Evolutionary conservation across 257 asterid genomes (phyloP).

Genomic region (Solanum okadae): DNA sequence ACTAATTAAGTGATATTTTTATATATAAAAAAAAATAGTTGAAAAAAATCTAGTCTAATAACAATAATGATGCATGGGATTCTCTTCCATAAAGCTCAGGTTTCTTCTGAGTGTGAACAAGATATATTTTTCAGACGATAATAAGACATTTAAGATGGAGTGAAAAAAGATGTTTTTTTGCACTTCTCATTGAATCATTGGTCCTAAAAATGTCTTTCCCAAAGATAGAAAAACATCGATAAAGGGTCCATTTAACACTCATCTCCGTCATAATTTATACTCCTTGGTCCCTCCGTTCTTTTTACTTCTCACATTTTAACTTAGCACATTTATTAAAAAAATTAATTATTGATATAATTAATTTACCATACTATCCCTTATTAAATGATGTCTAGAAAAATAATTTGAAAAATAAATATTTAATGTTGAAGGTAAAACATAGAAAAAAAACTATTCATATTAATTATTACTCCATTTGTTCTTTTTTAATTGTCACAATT

Average conservation of each 20-base stretch:
- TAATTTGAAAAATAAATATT: no score
- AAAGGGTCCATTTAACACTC: background rate
- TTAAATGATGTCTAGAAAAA: no score
- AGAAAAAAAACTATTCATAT: background rate
- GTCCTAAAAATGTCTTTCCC: background rate
- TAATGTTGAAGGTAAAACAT: no score
- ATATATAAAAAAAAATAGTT: background rate
- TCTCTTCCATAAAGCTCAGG: background rate
- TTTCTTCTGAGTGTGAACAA: background rate
- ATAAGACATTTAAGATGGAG: background rate
- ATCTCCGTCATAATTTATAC: no score
- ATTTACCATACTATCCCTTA: rapidly evolving
- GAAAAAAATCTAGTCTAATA: background rate
- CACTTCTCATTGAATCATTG: background rate
- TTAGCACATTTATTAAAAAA: no score
- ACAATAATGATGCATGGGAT: background rate
- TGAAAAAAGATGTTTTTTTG: background rate
- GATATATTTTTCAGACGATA: background rate
- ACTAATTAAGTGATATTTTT: no score
- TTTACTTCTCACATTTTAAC: no score
- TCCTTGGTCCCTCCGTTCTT: no score
- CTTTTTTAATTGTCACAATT: no score
- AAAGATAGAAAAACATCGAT: background rate
- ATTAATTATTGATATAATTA: rapidly evolving
- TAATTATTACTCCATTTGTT: background rate